phyloP scores from a whole-genome alignment of 2,329 filamentous ascomycete genomes.

The Nigrospora osmanthi region DNA sequence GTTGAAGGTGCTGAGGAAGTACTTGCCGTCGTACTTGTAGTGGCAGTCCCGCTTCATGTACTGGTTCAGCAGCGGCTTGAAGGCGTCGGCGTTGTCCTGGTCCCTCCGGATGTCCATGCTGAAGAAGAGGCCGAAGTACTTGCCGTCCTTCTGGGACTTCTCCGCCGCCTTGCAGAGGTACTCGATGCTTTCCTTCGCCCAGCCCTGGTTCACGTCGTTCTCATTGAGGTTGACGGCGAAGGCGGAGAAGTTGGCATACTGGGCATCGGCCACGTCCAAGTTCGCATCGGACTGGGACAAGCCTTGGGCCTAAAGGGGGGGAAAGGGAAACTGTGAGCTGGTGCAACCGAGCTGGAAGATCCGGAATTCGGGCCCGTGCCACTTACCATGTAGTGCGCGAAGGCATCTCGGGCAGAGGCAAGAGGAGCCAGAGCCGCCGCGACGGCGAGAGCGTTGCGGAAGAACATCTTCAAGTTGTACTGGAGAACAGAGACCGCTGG shows the following conservation, averaged over 20 bases:
- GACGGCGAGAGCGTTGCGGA: neutral
- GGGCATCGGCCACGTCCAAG: neutral
- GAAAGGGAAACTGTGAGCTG: no score
- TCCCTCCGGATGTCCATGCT: neutral
- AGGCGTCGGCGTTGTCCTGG: neutral
- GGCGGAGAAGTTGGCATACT: neutral
- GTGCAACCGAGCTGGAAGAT: neutral
- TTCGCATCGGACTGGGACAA: neutral
- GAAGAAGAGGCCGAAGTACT: neutral
- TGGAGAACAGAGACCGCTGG: neutral
- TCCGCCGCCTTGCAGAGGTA: neutral
- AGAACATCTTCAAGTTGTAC: neutral
- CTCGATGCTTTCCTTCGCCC: neutral
- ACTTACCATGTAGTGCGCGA: constrained; percentile 1
- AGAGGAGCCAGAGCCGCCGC: neutral
- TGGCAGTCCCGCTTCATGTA: neutral
- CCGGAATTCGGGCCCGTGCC: neutral
- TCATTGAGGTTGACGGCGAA: neutral
- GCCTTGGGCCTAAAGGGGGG: neutral
- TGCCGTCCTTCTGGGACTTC: no score
- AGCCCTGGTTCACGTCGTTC: neutral
- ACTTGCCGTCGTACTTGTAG: neutral
- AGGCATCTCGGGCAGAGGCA: neutral
- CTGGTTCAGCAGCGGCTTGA: neutral
- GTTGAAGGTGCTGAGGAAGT: neutral